A percentile compares a stretch with the other conserved stretches of the same genome.
phyloP scores from a whole-genome alignment of 1,284 basidiomycete genomes.

The Erythrobasidium hasegawianum region DNA sequence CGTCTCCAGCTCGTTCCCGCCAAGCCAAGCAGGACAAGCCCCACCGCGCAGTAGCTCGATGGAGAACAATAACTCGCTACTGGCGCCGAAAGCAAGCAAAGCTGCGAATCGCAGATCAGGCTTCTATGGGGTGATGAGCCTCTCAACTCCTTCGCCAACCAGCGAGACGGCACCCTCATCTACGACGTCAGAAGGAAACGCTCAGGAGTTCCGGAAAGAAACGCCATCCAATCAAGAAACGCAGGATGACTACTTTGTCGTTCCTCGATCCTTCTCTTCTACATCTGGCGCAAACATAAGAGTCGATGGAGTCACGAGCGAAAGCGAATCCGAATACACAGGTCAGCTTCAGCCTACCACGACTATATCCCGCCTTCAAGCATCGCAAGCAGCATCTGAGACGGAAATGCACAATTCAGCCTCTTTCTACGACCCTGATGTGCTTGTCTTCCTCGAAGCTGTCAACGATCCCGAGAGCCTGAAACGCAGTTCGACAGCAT shows the following conservation, averaged over 20 bases:
- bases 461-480: conserved; percentile 45
- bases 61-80: conserved; percentile 1
- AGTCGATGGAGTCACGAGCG: not conserved
- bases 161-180: not conserved
- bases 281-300: not conserved
- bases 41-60: conserved; percentile 1
- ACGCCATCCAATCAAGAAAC: not conserved
- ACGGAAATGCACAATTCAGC: conserved; percentile 15
- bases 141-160: not conserved
- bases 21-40: not conserved
- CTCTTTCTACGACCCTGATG: conserved; percentile 73
- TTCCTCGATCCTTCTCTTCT: not conserved
- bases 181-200: not conserved
- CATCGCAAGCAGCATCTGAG: conserved; percentile 18
- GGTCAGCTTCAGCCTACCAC: conserved; percentile 1
- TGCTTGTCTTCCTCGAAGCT: conserved; percentile 55
- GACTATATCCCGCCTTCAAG: conserved; percentile 5
- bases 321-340: not conserved
- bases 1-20: not conserved
- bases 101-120: conserved; percentile 42
- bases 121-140: conserved; percentile 41
- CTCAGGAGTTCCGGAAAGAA: too few species aligned
- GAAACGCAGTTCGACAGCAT: conserved; percentile 26
- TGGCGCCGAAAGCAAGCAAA: conserved; percentile 30
- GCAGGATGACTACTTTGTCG: conserved; percentile 1